A percentile compares a stretch with the other conserved stretches of the same genome.
phyloP scores from a whole-genome alignment of 2,329 filamentous ascomycete species.

The Aspergillus sp. region DNA sequence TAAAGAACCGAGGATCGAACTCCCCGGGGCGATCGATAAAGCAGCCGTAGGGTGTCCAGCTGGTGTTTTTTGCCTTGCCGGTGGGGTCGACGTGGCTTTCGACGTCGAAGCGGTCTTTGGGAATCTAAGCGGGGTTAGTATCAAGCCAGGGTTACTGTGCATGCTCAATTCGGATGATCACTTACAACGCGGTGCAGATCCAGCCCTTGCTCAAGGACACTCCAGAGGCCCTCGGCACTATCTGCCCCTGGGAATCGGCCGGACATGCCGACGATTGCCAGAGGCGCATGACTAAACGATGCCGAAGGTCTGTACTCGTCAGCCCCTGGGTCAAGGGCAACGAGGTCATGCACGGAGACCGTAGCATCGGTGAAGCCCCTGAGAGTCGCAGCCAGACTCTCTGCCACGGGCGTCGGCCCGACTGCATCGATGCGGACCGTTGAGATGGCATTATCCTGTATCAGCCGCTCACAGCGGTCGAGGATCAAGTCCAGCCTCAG shows the following conservation, averaged over 20 bases:
- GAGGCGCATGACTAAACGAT: neutral
- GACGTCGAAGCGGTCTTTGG: conserved; percentile 38
- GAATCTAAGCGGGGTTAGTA: neutral
- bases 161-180: neutral
- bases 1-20: conserved; percentile 48
- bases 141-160: too few species aligned
- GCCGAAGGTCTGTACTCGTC: neutral
- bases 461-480: neutral
- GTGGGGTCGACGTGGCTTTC: conserved; percentile 38
- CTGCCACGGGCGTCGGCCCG: neutral
- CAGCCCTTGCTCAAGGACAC: conserved; percentile 1
- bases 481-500: neutral
- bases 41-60: conserved; percentile 37
- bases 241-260: conserved; percentile 12
- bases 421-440: conserved; percentile 1
- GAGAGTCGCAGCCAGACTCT: conserved; percentile 1
- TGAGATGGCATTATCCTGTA: neutral
- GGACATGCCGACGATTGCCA: conserved; percentile 16
- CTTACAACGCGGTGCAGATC: conserved; percentile 7
- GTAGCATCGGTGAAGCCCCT: neutral
- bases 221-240: conserved; percentile 7
- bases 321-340: neutral
- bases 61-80: conserved; percentile 38
- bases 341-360: neutral
- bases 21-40: conserved; percentile 42